A percentile compares a stretch with the other conserved stretches of the same genome.
phyloP scores from a whole-genome alignment of 495 filamentous ascomycete genomes.

The Trichoderma asperelloides region DNA sequence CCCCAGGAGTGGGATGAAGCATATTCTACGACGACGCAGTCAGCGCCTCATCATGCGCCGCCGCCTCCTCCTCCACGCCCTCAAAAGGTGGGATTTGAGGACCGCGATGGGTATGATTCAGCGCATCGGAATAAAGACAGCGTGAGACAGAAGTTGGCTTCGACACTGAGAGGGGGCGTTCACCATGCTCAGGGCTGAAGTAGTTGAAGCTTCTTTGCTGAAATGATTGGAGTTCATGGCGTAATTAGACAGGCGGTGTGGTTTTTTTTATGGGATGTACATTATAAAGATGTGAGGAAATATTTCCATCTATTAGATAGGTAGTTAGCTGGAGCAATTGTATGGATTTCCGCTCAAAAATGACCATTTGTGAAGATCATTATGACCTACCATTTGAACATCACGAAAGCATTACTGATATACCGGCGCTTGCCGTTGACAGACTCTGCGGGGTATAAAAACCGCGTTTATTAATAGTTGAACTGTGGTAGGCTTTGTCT shows the following conservation, averaged over 20 bases:
- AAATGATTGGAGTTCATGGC: not conserved
- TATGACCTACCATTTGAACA: not conserved
- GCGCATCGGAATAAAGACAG: not conserved
- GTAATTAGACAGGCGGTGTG: too few relatives aligned
- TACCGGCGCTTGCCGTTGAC: too few relatives aligned
- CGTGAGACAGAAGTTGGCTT: conserved; percentile 3
- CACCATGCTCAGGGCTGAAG: not conserved
- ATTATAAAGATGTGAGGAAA: not conserved
- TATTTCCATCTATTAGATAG: not conserved
- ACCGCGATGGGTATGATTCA: conserved; percentile 1
- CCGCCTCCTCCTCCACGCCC: conserved; percentile 6
- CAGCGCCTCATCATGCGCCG: not conserved
- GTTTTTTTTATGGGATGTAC: not conserved
- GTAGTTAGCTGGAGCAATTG: not conserved
- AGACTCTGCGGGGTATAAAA: too few relatives aligned
- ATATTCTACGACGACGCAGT: not conserved
- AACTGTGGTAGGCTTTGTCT: too few relatives aligned
- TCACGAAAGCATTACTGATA: too few relatives aligned
- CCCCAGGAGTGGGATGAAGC: conserved; percentile 1
- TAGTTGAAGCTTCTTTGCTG: not conserved
- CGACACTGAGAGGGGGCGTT: not conserved
- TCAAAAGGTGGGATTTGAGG: conserved; percentile 7
- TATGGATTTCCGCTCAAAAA: not conserved
- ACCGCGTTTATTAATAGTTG: too few relatives aligned
- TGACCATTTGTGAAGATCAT: not conserved